Percentiles rank a stretch among this genome's conserved stretches.
Evolutionary conservation across 768 basidiomycete genomes (phyloP).

Genomic region (Tylopilus rubrobrunneus): DNA sequence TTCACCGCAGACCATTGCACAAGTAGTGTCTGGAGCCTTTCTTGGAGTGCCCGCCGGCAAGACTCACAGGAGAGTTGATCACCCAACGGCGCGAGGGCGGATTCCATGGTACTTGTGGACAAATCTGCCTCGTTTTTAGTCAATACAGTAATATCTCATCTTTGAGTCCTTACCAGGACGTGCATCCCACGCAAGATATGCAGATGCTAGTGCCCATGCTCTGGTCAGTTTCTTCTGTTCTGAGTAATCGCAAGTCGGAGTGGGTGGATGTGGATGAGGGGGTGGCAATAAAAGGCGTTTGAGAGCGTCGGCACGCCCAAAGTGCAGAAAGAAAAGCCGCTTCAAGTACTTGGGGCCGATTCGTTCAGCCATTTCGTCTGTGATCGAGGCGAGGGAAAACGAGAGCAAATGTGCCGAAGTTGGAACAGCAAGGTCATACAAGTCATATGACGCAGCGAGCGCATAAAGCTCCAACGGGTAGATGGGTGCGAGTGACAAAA

Average conservation of each 20-base stretch:
- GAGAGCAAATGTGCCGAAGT: conserved; percentile 74
- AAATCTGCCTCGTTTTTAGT: conserved; percentile 45
- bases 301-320: conserved; percentile 77
- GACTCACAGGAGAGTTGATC: conserved; percentile 67
- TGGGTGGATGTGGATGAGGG: conserved; percentile 74
- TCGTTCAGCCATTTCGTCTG: conserved; percentile 63
- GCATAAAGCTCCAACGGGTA: conserved; percentile 71
- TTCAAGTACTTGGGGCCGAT: conserved; percentile 79
- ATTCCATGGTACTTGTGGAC: conserved; percentile 70
- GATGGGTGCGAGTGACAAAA: conserved; percentile 65
- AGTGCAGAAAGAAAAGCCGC: conserved; percentile 78
- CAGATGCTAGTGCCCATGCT: conserved; percentile 79
- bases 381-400: conserved; percentile 60
- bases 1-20: conserved; percentile 80
- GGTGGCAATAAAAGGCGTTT: conserved; percentile 75
- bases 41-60: conserved; percentile 59
- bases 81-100: conserved; percentile 62
- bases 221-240: conserved; percentile 78
- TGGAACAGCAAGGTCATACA: conserved; percentile 71
- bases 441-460: conserved; percentile 60
- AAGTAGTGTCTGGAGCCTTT: conserved; percentile 64
- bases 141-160: not conserved
- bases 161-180: conserved; percentile 54
- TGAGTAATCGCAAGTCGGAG: conserved; percentile 58
- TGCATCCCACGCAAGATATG: conserved; percentile 82